Evolutionary conservation across 2,329 filamentous ascomycete genomes (phyloP), one percentile per base, ranked within the genome.

Genomic region (Paecilomyces sp.): DNA sequence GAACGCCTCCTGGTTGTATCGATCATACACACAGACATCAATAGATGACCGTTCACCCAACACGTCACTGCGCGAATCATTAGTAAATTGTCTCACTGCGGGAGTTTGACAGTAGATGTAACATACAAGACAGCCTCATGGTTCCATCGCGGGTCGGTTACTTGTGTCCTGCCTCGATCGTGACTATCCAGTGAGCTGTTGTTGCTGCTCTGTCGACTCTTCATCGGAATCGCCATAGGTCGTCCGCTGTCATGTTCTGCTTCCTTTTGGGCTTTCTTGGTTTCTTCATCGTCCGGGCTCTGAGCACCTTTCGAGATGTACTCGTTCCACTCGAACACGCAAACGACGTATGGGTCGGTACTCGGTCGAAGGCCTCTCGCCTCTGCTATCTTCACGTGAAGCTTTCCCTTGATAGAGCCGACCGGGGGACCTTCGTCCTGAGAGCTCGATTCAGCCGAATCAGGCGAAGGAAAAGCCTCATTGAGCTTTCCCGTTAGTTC

Each of bases 251-350:
- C 91, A 71, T 90, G 94, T 60, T 88, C 89, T 63, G 89, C 86
- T 60, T 79, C 67, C 78, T 82, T 65, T 82, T 84, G 69, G 76
- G 77, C 69, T 74, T 81, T 78, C 64, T 60, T 82, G 70, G 88
- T 85, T 53, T 87, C 85, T 36, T 85, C 80, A 25, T 82, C 77
- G 58, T 83, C 83, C 60, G 85, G 82, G 58, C 79, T 80, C 64
- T 88, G 85, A 12, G 92, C 90, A 2, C 91, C 91, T 59, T 90
- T 88, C 0, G 94, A 97, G 59, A 99, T 96, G 67, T 96, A 88
- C 74, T 99, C 94, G 70, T 93, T 96, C 73, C 91, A 90, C 74
- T 99, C 94, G 70, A 97, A 99, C 28, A 97, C 92, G 61, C 90
- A 96, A 11, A 99, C 92, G 57, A 97, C 91, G 69, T 99, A 99